These are phyloP conservation scores for Tilletia setariae DNA, from an alignment of 1,284 basidiomycete genomes.

Conservation along the genomic window DNA sequence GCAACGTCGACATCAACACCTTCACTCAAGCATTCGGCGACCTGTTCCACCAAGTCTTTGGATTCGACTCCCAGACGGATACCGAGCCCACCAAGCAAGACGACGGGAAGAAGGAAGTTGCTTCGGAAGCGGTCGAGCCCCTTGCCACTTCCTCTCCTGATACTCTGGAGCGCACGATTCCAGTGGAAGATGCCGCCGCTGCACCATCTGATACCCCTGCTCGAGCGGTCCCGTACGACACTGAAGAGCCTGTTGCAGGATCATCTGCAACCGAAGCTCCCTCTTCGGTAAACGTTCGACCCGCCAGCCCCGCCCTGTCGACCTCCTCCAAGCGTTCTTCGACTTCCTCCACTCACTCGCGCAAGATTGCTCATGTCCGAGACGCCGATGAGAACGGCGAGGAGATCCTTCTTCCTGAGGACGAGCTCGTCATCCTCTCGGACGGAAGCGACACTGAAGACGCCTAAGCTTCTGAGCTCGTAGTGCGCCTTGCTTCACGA, in stretches of 20 bases:
- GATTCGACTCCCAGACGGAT: neutral
- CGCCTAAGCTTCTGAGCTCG: no score
- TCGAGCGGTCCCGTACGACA: no score
- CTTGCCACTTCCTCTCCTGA: neutral
- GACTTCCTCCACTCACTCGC: neutral
- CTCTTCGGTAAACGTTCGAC: neutral
- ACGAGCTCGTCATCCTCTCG: neutral
- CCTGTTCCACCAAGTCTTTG: slow-evolving; percentile 12
- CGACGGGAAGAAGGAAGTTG: neutral
- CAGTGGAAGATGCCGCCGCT: no score
- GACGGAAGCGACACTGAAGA: neutral
- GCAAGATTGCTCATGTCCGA: neutral
- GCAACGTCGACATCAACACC: neutral
- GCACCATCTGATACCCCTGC: no score
- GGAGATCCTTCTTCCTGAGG: slow-evolving; percentile 7
- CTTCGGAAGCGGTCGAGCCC: neutral
- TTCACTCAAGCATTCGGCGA: slow-evolving; percentile 3
- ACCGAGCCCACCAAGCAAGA: neutral
- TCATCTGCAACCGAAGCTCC: no score
- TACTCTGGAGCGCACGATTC: neutral
- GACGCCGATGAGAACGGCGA: slow-evolving; percentile 14
- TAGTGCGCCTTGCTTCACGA: no score
- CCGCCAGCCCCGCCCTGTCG: slow-evolving; percentile 3
- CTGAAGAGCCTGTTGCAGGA: no score
- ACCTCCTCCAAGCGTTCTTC: neutral